These are phyloP conservation scores for Cystobasidium slooffiae DNA, from an alignment of 1,284 basidiomycete genomes.

Conservation along the genomic window DNA sequence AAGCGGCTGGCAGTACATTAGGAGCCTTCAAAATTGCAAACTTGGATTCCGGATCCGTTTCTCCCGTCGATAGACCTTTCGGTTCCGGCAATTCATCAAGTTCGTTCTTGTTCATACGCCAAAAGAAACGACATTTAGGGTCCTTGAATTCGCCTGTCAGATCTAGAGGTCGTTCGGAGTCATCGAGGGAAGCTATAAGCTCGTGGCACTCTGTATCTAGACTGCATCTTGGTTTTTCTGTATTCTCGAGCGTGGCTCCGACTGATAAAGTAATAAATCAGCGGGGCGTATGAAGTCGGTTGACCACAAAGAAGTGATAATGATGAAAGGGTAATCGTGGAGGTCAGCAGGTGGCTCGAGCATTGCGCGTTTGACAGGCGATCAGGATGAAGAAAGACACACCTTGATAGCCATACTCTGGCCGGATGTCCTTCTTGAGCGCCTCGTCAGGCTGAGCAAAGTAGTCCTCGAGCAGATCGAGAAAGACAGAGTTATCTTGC, in stretches of 20 bases:
- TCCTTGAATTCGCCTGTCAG: slow-evolving; percentile 70
- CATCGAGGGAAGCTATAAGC: slow-evolving; percentile 72
- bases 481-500: slow-evolving; percentile 76
- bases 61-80: background rate
- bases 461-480: slow-evolving; percentile 79
- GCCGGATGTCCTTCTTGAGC: slow-evolving; percentile 74
- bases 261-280: slow-evolving; percentile 13
- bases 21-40: slow-evolving; percentile 36
- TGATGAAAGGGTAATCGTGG: too few relatives aligned
- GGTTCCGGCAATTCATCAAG: background rate
- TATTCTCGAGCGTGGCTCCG: slow-evolving; percentile 73
- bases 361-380: background rate
- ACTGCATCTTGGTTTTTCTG: slow-evolving; percentile 68
- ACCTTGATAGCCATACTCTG: slow-evolving; percentile 67
- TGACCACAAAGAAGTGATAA: background rate
- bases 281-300: background rate
- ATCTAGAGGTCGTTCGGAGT: slow-evolving; percentile 78
- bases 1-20: slow-evolving; percentile 73
- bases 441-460: slow-evolving; percentile 71
- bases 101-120: slow-evolving; percentile 22
- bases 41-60: slow-evolving; percentile 17
- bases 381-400: slow-evolving; percentile 42
- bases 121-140: slow-evolving; percentile 73
- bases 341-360: too few relatives aligned
- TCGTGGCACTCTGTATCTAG: slow-evolving; percentile 70